Conservation (phyloP, 306 rosid genomes). For the Dryas drummondii region DNA sequence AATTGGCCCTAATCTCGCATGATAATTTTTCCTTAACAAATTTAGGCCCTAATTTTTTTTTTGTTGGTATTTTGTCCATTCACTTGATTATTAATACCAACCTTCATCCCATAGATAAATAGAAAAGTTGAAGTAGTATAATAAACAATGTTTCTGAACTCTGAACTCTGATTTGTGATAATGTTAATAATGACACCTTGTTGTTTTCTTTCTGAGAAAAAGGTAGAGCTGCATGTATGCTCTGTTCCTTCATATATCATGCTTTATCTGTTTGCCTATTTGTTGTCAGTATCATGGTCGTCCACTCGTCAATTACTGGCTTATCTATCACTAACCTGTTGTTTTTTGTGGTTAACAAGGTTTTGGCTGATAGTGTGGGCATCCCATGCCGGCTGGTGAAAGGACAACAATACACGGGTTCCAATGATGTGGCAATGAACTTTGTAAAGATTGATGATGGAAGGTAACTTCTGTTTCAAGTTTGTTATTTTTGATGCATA, state of each 20-base stretch:
- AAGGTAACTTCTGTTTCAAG: constrained; percentile 55
- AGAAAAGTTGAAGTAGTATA: not conserved
- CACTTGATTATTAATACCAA: not conserved
- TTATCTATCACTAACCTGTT: constrained; percentile 16
- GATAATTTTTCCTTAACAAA: constrained; percentile 1
- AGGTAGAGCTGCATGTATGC: not conserved
- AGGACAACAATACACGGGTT: constrained; percentile 84
- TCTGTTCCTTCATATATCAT: not conserved
- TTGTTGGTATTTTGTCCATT: not conserved
- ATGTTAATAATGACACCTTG: not conserved
- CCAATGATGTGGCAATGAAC: constrained; percentile 82
- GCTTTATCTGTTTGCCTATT: not conserved
- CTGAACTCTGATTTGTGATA: not conserved
- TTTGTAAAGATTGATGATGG: constrained; percentile 80
- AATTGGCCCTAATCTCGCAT: not conserved
- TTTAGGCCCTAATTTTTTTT: not conserved
- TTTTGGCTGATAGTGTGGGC: constrained; percentile 87
- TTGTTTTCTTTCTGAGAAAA: not conserved
- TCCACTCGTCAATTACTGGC: constrained; percentile 4
- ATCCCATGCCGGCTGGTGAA: constrained; percentile 89
- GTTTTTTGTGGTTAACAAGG: constrained; percentile 39
- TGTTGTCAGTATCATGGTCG: not conserved
- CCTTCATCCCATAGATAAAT: not conserved
- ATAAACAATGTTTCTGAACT: too few species aligned
- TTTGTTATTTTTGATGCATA: constrained; percentile 21